Conservation (phyloP, 495 filamentous ascomycete species). For the Lasiosphaeria ovina region DNA sequence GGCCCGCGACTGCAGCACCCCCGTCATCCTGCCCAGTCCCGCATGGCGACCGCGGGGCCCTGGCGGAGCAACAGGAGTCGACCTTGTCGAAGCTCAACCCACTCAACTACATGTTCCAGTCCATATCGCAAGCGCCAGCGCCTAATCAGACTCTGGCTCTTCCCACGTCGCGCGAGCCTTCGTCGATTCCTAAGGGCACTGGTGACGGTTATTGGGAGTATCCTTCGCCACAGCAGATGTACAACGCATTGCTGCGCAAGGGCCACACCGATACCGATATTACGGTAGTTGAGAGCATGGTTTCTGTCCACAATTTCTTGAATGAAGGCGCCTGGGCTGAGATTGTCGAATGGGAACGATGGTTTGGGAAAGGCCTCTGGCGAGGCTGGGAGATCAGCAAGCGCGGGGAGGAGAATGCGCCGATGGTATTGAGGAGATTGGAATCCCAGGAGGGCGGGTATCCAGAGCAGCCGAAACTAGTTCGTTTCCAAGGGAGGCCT, state of each 20-base stretch:
- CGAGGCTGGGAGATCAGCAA: constrained; percentile 73
- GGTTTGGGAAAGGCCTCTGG: constrained; percentile 69
- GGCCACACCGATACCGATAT: constrained; percentile 91
- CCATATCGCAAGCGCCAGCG: constrained; percentile 74
- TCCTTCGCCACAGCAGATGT: constrained; percentile 98
- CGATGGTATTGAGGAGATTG: constrained; percentile 31
- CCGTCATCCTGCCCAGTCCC: constrained; percentile 56
- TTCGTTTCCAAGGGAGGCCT: constrained; percentile 85
- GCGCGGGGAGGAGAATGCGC: constrained; percentile 62
- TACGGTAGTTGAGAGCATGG: constrained; percentile 95
- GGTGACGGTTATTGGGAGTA: constrained; percentile 88
- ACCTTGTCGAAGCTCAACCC: constrained; percentile 78
- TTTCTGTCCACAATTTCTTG: constrained; percentile 94
- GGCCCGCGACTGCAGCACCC: constrained; percentile 28
- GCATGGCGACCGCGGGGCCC: constrained; percentile 31
- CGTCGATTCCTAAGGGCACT: constrained; percentile 82
- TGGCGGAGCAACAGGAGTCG: constrained; percentile 35
- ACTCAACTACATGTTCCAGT: constrained; percentile 92
- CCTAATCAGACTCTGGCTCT: constrained; percentile 69
- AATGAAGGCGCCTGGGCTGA: constrained; percentile 97
- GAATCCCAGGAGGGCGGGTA: constrained; percentile 35
- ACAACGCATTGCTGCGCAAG: constrained; percentile 94
- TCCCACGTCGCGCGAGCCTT: constrained; percentile 72
- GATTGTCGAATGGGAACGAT: constrained; percentile 86
- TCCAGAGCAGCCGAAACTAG: constrained; percentile 59